Evolutionary conservation across 2,329 filamentous ascomycete genomes (phyloP).

Genomic region (Phyllosticta citrichinensis): DNA sequence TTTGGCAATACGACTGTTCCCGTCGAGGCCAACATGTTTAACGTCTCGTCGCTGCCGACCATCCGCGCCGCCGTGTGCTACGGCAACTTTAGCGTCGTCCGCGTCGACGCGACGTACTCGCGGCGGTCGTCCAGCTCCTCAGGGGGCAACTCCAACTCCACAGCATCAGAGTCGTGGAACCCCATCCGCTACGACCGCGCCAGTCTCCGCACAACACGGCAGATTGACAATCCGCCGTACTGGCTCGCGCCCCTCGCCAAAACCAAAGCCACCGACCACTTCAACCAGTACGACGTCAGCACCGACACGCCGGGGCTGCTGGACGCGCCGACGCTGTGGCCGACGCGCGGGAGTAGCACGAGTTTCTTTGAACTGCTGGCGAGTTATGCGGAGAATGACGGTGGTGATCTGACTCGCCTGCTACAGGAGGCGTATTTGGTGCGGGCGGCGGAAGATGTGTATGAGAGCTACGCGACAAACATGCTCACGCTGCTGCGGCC

Average conservation of each 20-base stretch:
- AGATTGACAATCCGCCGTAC: not conserved
- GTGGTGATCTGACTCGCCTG: not conserved
- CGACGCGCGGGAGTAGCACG: slow-evolving; percentile 5
- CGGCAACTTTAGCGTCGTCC: slow-evolving; percentile 3
- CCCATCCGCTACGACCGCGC: not conserved
- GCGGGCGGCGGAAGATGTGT: not conserved
- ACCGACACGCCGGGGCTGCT: slow-evolving; percentile 2
- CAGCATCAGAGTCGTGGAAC: not conserved
- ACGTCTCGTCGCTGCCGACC: not conserved
- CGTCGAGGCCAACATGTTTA: not conserved
- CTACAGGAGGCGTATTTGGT: not conserved
- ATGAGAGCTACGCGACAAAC: not conserved
- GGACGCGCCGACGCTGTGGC: not conserved
- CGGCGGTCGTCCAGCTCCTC: not conserved
- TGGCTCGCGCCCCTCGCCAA: slow-evolving; percentile 2
- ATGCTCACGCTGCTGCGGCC: slow-evolving; percentile 6
- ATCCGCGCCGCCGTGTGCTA: not conserved
- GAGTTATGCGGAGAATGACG: not conserved
- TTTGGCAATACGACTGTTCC: not conserved
- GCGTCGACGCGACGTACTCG: slow-evolving; percentile 1
- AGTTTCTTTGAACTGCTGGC: slow-evolving; percentile 8
- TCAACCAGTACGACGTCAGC: slow-evolving; percentile 1
- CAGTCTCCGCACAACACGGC: not conserved
- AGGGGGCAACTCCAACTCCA: not conserved
- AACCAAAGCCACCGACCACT: not conserved